These are phyloP conservation scores for Nannochloropsis oceanica DNA, from an alignment of 108 stramenopile genomes.

Conservation along the genomic window DNA sequence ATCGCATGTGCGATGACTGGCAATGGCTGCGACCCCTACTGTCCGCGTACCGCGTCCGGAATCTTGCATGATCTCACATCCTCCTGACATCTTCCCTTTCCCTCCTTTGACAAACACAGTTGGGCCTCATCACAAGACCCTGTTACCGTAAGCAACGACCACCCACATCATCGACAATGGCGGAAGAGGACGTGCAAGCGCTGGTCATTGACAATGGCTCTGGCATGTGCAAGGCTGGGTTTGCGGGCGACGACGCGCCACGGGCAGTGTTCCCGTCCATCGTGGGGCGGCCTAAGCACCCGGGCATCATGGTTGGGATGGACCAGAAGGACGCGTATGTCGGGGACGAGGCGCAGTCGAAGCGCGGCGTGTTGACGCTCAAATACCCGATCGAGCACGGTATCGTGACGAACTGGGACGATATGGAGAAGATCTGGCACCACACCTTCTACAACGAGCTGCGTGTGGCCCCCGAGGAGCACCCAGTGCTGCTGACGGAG, in stretches of 20 bases:
- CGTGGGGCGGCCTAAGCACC: conserved; percentile 53
- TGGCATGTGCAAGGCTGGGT: conserved; percentile 56
- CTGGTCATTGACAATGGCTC: conserved; percentile 43
- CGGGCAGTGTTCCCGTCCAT: conserved; percentile 51
- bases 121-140: not conserved
- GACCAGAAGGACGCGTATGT: conserved; percentile 99
- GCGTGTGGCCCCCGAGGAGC: conserved; percentile 58
- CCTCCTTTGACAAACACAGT: not conserved
- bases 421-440: conserved; percentile 60
- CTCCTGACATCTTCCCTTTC: not conserved
- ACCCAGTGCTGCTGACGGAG: conserved; percentile 97
- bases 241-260: conserved; percentile 49
- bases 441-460: conserved; percentile 77
- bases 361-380: conserved; percentile 73
- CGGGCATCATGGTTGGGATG: conserved; percentile 64
- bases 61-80: too few relatives aligned
- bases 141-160: not conserved
- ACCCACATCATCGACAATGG: not conserved
- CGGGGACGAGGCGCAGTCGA: conserved; percentile 62
- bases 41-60: too few relatives aligned
- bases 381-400: conserved; percentile 99
- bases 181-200: not conserved
- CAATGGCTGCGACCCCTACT: too few relatives aligned
- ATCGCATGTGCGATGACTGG: too few relatives aligned
- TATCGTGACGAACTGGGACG: conserved; percentile 56